Percentiles rank a stretch among this genome's conserved stretches.
These are phyloP conservation scores for Metschnikowia proteae DNA, from an alignment of 805 yeast species.

Conservation along the genomic window DNA sequence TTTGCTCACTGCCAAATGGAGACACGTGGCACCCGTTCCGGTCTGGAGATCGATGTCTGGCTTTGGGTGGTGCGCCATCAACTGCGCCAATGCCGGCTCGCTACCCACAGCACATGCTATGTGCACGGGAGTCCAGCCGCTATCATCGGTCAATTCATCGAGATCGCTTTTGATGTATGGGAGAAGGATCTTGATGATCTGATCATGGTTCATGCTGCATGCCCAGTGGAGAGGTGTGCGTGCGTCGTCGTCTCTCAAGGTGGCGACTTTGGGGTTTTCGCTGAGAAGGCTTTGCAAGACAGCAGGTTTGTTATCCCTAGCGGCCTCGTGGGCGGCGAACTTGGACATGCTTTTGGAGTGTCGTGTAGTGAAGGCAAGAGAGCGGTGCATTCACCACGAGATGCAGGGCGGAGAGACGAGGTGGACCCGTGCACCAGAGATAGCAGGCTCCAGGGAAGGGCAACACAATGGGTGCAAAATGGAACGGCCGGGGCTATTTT, in stretches of 20 bases:
- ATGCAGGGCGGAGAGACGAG: not conserved
- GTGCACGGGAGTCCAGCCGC: conserved; percentile 90
- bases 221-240: conserved; percentile 92
- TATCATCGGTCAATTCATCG: conserved; percentile 63
- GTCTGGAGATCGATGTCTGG: conserved; percentile 56
- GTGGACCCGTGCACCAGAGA: conserved; percentile 9
- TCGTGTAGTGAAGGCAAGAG: not conserved
- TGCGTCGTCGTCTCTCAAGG: conserved; percentile 61
- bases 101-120: conserved; percentile 77
- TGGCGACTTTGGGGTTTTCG: conserved; percentile 46
- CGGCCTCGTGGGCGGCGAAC: conserved; percentile 55
- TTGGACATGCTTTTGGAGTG: conserved; percentile 4
- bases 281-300: conserved; percentile 50
- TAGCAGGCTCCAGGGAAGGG: not conserved
- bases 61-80: conserved; percentile 46
- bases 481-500: not conserved
- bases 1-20: conserved; percentile 77
- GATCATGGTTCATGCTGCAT: conserved; percentile 54
- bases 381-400: not conserved
- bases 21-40: conserved; percentile 64
- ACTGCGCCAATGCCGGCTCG: conserved; percentile 43
- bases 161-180: conserved; percentile 44
- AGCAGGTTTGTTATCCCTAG: conserved; percentile 53
- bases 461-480: not conserved
- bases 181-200: conserved; percentile 45